Base-by-base conservation (phyloP, 78 protist genomes). In the Chrysochromulina parva region DNA sequence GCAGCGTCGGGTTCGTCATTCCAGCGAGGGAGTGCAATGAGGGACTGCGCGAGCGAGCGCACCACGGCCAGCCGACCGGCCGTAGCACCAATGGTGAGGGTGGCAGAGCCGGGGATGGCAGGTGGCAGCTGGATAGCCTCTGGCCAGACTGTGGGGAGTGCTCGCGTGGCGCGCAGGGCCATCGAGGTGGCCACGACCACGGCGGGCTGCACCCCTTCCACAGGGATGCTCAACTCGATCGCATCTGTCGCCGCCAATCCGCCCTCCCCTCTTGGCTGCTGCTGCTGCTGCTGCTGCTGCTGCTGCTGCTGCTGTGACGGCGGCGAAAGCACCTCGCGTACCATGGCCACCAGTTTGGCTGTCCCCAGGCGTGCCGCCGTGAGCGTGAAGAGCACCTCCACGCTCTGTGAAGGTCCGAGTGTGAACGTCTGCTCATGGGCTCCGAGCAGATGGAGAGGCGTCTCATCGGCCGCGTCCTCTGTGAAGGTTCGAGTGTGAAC, bases 81-180 rank as follows among this genome's bases (percentile, higher is more conserved):
- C 19, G 54, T 48, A 13, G 22, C 10, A 0, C 19, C 0, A 22
- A 48, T 2, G 47, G 71, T 2, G 55, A 82, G 20, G 28, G 17
- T 2, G 88, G 69, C 88, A 1, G 88, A 82, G 65, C 88, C 88
- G 7, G 65, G 65, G n/a, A 57, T 54, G 22, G 88, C 88, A n/a
- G 26, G n/a, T 0, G 88, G 88, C n/a, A 82, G 16, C 54, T 17
- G 7, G 53, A 82, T 5, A 54, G 69, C 88, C 88, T 82, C 88
- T 20, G 1, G 3, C 88, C 88, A 82, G 19, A 53, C 26, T 11
- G 55, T 10, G 14, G 82, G 82, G 13, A 1, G 14, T 3, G 82
- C 62, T 58, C 13, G 13, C 62, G 62, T 58, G 62, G 24, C 7
- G 62, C 62, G 24, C 13, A 58, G 62, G 24, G 24, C 62, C 62